Percentiles rank a stretch among this genome's conserved stretches.
Evolutionary conservation across 108 stramenopile genomes (phyloP).

Genomic region (Skeletonema costatum): DNA sequence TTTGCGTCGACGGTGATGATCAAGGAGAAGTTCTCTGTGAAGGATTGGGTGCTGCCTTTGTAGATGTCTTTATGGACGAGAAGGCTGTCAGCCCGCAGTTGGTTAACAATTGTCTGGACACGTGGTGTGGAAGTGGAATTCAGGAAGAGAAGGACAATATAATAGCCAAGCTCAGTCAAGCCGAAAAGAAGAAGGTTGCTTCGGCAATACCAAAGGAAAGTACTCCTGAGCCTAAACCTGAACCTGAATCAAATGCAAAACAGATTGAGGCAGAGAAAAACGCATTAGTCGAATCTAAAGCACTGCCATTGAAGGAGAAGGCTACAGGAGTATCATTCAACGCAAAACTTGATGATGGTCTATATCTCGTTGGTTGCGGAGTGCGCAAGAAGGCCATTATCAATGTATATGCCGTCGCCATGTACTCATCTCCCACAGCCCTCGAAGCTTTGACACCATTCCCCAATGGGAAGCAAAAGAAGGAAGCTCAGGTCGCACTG

Average conservation of each 20-base stretch:
- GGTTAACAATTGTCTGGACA: conserved; percentile 36
- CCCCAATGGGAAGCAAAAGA: conserved; percentile 15
- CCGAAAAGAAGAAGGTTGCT: too few relatives aligned
- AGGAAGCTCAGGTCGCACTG: conserved; percentile 21
- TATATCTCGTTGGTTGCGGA: conserved; percentile 23
- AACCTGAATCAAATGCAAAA: too few relatives aligned
- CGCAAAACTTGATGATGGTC: conserved; percentile 24
- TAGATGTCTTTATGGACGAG: conserved; percentile 41
- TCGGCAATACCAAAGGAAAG: too few relatives aligned
- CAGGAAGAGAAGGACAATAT: too few relatives aligned
- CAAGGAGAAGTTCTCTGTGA: conserved; percentile 19
- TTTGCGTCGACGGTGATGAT: conserved; percentile 24
- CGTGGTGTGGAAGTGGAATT: conserved; percentile 18
- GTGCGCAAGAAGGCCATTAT: conserved; percentile 38
- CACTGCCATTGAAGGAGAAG: conserved; percentile 54
- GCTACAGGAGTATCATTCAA: conserved; percentile 18
- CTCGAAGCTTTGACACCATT: conserved; percentile 19
- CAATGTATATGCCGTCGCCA: conserved; percentile 29
- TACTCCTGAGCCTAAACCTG: too few relatives aligned
- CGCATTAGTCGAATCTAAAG: background rate
- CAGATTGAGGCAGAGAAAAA: too few relatives aligned
- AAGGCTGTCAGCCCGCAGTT: conserved; percentile 38
- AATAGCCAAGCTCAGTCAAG: too few relatives aligned
- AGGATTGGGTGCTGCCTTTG: conserved; percentile 19
- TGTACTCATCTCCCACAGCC: conserved; percentile 23